Evolutionary conservation across 164 flowering plant species (phyloP), one percentile per base, ranked within the genome.

Genomic region (Litsea cubeba): DNA sequence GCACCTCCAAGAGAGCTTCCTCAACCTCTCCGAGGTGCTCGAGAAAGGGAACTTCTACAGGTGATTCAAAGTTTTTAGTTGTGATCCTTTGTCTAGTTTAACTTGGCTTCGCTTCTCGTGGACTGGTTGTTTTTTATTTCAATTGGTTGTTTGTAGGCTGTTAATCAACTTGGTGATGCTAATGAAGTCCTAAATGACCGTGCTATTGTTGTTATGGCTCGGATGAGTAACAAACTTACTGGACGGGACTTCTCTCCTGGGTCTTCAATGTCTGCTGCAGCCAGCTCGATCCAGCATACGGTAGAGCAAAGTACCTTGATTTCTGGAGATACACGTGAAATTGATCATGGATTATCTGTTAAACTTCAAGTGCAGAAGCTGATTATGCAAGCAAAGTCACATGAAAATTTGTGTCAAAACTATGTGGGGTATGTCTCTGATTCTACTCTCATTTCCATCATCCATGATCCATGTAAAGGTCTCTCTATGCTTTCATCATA

Each of bases 141-240:
- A 69, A 22, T 70, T 66, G 22, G 65, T 11, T 69, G 24, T 74
- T 2, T 85, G 67, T 72, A 96, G 99, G 98, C 98, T 83, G 99
- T 94, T 73, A 82, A 91, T 83, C 97, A 94, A 81, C 92, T 92
- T 28, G 98, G 98, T 72, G 99, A 96, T 87, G 99, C 98, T 12
- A 94, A 91, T 83, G 99, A 96, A 81, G 97, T 94, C 72, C 74
- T 96, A 74, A 94, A 96, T 78, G 98, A 89, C 74, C 97, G 92
- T 71, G 99, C 99, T 46, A 93, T 96, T 74, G 88, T 85, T 71
- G 99, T 96, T 40, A 94, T 92, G 98, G 94, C 92, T 79, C 90
- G 99, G 63, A 96, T 96, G 99, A 94, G 94, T 80, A 84, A 96
- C 73, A 96, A 96, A 79, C 92, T 96, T 54, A 96, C 99, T 2